Percentiles rank a stretch among this genome's conserved stretches.
These are phyloP conservation scores for Zasmidium angulare DNA, from an alignment of 2,329 filamentous ascomycete species.

Conservation along the genomic window DNA sequence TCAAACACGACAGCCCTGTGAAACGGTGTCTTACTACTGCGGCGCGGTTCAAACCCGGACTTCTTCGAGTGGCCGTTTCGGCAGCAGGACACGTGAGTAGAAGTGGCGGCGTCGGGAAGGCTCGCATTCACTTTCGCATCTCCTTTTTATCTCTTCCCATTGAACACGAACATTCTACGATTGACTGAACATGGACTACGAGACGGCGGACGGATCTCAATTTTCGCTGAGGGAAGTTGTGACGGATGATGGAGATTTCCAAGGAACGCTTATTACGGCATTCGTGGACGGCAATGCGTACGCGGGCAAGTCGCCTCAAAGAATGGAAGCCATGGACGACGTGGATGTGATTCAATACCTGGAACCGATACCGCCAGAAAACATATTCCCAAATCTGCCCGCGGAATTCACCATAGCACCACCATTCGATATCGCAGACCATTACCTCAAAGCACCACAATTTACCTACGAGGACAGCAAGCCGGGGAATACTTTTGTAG, in stretches of 20 bases:
- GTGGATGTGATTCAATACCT: slow-evolving; percentile 26
- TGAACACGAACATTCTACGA: not conserved
- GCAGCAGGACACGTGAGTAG: not conserved
- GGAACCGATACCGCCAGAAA: slow-evolving; percentile 26
- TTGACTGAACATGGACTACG: slow-evolving; percentile 27
- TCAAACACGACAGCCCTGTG: not conserved
- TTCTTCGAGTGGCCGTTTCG: not conserved
- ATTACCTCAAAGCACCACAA: slow-evolving; percentile 36
- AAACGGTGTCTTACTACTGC: not conserved
- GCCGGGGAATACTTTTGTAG: slow-evolving; percentile 30
- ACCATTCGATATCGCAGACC: slow-evolving; percentile 16
- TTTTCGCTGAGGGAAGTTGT: slow-evolving; percentile 29
- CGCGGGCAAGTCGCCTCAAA: slow-evolving; percentile 20
- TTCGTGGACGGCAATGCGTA: slow-evolving; percentile 31
- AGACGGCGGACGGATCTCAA: slow-evolving; percentile 30
- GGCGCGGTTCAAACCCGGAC: no score
- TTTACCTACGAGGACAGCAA: slow-evolving; percentile 30
- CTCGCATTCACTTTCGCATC: not conserved
- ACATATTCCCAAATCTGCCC: slow-evolving; percentile 28
- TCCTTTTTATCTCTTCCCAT: not conserved
- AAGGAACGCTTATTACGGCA: slow-evolving; percentile 27
- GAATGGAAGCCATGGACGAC: slow-evolving; percentile 26
- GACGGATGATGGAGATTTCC: slow-evolving; percentile 13
- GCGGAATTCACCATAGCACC: slow-evolving; percentile 20
- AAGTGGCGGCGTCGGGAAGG: not conserved